These are phyloP conservation scores for Lentinus polychrous DNA, from an alignment of 1,284 basidiomycete species.

Conservation along the genomic window DNA sequence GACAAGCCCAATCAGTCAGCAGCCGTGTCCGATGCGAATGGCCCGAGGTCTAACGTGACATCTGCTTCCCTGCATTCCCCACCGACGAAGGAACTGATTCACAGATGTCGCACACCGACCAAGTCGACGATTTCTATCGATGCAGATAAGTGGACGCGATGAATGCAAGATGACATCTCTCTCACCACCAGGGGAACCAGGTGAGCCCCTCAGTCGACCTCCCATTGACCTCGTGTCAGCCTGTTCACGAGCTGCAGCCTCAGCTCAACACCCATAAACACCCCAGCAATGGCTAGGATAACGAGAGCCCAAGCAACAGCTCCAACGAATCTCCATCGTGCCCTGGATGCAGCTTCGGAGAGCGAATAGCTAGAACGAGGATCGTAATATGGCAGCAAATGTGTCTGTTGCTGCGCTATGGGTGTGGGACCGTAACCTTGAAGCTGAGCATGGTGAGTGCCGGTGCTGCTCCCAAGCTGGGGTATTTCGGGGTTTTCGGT, in stretches of 20 bases:
- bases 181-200: no score
- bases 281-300: conserved; percentile 18
- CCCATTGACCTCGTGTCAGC: no score
- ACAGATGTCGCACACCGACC: no score
- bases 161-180: no score
- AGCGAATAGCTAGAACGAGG: conserved; percentile 24
- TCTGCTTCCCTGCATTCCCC: no score
- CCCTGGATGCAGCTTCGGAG: conserved; percentile 20
- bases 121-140: neutral
- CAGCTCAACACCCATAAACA: conserved; percentile 21
- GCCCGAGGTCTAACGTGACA: no score
- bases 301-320: conserved; percentile 24
- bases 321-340: conserved; percentile 24
- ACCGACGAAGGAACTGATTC: no score
- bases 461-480: neutral
- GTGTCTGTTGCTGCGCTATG: conserved; percentile 19
- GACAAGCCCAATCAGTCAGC: no score
- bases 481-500: conserved; percentile 1
- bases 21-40: no score
- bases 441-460: neutral
- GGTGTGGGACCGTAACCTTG: conserved; percentile 25
- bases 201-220: no score
- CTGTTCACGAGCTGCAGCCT: neutral
- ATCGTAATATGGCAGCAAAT: conserved; percentile 27
- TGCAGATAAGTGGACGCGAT: neutral